These are phyloP conservation scores for Microbotryum lychnidis-dioicae DNA, from an alignment of 1,284 basidiomycete species.

Conservation along the genomic window DNA sequence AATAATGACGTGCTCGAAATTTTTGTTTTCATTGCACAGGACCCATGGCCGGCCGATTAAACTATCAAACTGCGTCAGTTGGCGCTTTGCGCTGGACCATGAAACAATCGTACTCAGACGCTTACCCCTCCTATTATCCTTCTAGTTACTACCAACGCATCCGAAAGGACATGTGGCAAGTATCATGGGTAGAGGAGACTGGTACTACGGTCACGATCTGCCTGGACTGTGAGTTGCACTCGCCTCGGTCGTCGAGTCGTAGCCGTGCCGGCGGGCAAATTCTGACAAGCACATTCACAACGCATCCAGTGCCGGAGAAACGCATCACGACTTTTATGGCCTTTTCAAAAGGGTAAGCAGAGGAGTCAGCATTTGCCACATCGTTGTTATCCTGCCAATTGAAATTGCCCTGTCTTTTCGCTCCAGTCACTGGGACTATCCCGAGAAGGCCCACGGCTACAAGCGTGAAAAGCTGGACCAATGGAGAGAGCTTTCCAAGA, in stretches of 20 bases:
- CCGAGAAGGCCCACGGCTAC: conserved; percentile 36
- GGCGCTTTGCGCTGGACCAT: not conserved
- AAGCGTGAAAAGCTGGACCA: conserved; percentile 37
- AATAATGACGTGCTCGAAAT: too few species aligned
- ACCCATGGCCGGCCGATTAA: conserved; percentile 37
- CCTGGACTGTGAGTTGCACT: conserved; percentile 28
- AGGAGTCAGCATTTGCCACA: too few species aligned
- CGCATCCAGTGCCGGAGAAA: conserved; percentile 7
- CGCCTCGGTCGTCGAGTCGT: too few species aligned
- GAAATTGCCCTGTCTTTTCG: not conserved
- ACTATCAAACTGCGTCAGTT: conserved; percentile 34
- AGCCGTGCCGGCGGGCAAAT: too few species aligned
- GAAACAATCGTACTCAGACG: not conserved
- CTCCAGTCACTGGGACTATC: conserved; percentile 34
- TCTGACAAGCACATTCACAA: not conserved
- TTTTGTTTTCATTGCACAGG: not conserved
- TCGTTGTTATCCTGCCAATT: not conserved
- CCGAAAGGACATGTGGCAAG: conserved; percentile 33
- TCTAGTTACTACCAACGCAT: conserved; percentile 33
- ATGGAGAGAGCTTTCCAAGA: conserved; percentile 37
- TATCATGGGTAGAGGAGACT: conserved; percentile 40
- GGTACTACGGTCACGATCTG: conserved; percentile 38
- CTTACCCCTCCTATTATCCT: conserved; percentile 7
- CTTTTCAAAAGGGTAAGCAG: conserved; percentile 26
- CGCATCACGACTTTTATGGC: conserved; percentile 38